Conservation (phyloP, 2,329 filamentous ascomycete genomes). For the Diaporthe sp. region DNA sequence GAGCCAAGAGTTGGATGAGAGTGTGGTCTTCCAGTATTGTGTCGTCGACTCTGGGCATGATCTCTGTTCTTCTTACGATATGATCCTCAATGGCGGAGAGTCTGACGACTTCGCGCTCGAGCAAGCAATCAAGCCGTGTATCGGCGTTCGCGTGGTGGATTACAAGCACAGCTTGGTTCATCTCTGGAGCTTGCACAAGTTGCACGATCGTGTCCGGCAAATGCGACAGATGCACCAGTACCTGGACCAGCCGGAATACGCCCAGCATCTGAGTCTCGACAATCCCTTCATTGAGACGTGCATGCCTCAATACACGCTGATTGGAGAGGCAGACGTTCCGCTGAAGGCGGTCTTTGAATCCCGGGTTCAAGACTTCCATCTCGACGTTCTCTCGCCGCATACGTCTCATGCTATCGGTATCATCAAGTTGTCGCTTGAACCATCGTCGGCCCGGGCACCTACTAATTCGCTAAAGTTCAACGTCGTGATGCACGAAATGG, state of each 20-base stretch:
- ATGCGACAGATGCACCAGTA: conserved; percentile 99
- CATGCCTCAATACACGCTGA: conserved; percentile 90
- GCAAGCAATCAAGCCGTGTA: conserved; percentile 85
- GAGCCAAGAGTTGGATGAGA: conserved; percentile 95
- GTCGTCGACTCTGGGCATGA: conserved; percentile 90
- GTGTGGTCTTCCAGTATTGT: conserved; percentile 93
- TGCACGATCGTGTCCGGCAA: conserved; percentile 84
- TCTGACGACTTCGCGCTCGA: conserved; percentile 86
- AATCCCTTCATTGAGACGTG: conserved; percentile 94
- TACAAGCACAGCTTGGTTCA: conserved; percentile 88
- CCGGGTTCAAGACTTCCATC: conserved; percentile 90
- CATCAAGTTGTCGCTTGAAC: conserved; percentile 89
- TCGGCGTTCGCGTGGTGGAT: conserved; percentile 90
- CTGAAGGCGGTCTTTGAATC: conserved; percentile 94
- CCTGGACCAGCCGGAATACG: conserved; percentile 92
- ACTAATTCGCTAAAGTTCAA: conserved; percentile 97
- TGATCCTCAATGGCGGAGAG: conserved; percentile 92
- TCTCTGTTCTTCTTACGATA: conserved; percentile 93
- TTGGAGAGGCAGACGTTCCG: conserved; percentile 94
- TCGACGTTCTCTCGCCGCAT: conserved; percentile 93
- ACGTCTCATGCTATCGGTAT: conserved; percentile 92
- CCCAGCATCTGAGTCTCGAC: conserved; percentile 90
- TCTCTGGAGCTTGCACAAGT: conserved; percentile 94
- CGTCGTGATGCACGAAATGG: conserved; percentile 95
- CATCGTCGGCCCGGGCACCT: conserved; percentile 91